A percentile compares a stretch with the other conserved stretches of the same genome.
These are phyloP conservation scores for Lindgomyces ingoldianus DNA, from an alignment of 495 filamentous ascomycete species.

Conservation along the genomic window DNA sequence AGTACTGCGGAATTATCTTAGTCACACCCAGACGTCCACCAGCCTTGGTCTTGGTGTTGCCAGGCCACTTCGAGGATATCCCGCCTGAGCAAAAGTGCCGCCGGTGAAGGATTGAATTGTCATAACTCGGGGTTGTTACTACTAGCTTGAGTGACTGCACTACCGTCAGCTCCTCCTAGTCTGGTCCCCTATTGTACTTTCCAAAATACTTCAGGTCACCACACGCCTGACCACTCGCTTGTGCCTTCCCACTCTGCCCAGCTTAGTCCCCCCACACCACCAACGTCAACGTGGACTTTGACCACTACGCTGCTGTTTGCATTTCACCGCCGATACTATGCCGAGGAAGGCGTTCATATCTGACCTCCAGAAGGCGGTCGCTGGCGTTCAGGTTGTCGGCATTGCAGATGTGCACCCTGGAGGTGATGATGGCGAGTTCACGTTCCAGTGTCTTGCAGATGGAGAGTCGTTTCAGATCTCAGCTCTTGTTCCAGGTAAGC, in stretches of 20 bases:
- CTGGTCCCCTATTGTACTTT: no score
- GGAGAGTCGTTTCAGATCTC: conserved; percentile 51
- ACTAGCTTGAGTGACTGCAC: no score
- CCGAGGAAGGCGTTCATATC: conserved; percentile 57
- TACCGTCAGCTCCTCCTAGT: no score
- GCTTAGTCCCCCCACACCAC: not conserved
- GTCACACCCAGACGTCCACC: not conserved
- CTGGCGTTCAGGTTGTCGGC: conserved; percentile 42
- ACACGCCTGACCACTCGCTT: not conserved
- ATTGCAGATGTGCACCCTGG: conserved; percentile 55
- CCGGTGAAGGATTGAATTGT: not conserved
- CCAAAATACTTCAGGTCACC: no score
- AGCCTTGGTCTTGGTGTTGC: not conserved
- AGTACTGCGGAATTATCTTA: no score
- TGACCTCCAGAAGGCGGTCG: conserved; percentile 52
- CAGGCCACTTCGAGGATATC: no score
- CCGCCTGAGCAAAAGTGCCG: no score
- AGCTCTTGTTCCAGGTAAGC: conserved; percentile 57
- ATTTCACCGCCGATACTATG: conserved; percentile 45
- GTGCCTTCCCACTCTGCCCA: not conserved
- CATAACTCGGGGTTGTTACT: no score
- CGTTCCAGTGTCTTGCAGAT: conserved; percentile 47
- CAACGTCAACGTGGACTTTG: not conserved
- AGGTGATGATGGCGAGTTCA: conserved; percentile 64
- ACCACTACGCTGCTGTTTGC: not conserved